These are phyloP conservation scores for Wickerhamiella spandovensis DNA, from an alignment of 805 yeast species.

Conservation along the genomic window DNA sequence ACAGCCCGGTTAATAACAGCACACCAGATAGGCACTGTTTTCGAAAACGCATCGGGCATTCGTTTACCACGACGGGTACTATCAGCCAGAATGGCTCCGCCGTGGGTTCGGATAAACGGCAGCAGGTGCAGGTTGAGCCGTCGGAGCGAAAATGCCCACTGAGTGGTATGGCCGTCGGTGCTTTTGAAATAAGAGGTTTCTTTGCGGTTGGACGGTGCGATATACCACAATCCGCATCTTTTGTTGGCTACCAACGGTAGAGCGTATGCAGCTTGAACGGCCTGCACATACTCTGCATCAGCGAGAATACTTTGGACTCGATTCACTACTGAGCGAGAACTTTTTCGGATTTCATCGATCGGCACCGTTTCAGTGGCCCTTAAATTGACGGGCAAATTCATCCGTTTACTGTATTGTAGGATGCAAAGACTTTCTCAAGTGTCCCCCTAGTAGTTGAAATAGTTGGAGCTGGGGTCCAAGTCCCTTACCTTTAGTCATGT, in stretches of 20 bases:
- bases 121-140: conserved; percentile 64
- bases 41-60: conserved; percentile 77
- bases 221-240: conserved; percentile 82
- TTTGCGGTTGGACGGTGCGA: conserved; percentile 30
- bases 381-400: neutral
- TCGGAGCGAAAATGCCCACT: conserved; percentile 67
- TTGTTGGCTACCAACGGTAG: conserved; percentile 47
- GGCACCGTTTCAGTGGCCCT: neutral
- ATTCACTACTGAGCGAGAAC: conserved; percentile 39
- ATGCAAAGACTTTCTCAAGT: too few species aligned
- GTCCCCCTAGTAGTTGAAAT: too few species aligned
- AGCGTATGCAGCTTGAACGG: conserved; percentile 26
- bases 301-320: conserved; percentile 58
- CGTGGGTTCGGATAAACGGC: conserved; percentile 29
- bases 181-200: conserved; percentile 69
- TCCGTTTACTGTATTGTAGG: neutral
- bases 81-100: conserved; percentile 52
- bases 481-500: conserved; percentile 1
- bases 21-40: conserved; percentile 88
- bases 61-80: conserved; percentile 76
- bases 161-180: conserved; percentile 77
- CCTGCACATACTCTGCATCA: conserved; percentile 42
- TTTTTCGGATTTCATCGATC: conserved; percentile 29
- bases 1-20: conserved; percentile 52
- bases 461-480: neutral